A percentile compares a stretch with the other conserved stretches of the same genome.
Conservation (phyloP, 2,329 filamentous ascomycete genomes). For the Seiridium unicorne region DNA sequence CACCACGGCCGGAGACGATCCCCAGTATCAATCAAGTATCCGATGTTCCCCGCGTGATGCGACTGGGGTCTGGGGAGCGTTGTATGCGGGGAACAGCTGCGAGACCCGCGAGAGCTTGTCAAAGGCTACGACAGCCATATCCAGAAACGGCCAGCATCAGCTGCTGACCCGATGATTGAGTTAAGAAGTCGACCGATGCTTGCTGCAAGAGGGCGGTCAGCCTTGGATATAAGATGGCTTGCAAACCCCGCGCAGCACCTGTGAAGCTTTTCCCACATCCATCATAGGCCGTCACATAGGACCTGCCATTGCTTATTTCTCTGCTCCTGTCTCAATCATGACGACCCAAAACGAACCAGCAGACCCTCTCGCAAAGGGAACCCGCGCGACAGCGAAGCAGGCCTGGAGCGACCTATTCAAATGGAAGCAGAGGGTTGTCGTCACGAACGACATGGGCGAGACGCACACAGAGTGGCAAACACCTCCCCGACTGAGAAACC, state of each 20-base stretch:
- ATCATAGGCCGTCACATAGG: not conserved
- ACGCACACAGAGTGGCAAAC: slow-evolving; percentile 65
- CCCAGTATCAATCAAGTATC: not conserved
- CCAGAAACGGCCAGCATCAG: not conserved
- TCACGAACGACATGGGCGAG: slow-evolving; percentile 64
- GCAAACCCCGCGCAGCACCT: too few relatives aligned
- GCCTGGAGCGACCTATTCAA: slow-evolving; percentile 63
- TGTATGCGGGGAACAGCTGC: not conserved
- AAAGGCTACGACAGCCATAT: not conserved
- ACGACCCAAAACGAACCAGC: slow-evolving; percentile 35
- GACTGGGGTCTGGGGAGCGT: not conserved
- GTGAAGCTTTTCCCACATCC: too few relatives aligned
- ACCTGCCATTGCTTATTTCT: not conserved
- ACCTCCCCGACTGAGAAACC: slow-evolving; percentile 67
- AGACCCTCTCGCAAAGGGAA: slow-evolving; percentile 66
- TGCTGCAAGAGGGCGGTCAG: not conserved
- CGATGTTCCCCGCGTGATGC: not conserved
- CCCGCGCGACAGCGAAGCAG: slow-evolving; percentile 63
- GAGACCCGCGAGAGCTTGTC: not conserved
- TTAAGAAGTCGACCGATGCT: not conserved
- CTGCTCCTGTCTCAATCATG: slow-evolving; percentile 13
- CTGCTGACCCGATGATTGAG: not conserved
- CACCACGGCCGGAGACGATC: not conserved
- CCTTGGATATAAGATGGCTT: not conserved
- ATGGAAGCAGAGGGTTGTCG: slow-evolving; percentile 72